A percentile compares a stretch with the other conserved stretches of the same genome.
These are phyloP conservation scores for Striga hermonthica DNA, from an alignment of 305 asterid genomes.

Conservation along the genomic window DNA sequence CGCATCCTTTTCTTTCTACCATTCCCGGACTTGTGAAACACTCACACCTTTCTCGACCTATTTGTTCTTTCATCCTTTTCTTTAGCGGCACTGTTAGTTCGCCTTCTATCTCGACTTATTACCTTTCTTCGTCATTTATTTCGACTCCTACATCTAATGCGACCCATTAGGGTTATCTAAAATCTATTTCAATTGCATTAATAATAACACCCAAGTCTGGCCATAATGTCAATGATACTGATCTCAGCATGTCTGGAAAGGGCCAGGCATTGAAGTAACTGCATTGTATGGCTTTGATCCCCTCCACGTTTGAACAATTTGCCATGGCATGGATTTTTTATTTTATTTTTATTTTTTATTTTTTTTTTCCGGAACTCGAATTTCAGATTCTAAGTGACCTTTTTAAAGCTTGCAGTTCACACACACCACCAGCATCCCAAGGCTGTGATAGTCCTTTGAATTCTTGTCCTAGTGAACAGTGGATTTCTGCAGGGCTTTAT, in stretches of 20 bases:
- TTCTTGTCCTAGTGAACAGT: not conserved
- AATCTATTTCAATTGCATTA: too few species aligned
- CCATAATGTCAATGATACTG: not conserved
- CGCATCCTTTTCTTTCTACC: too few species aligned
- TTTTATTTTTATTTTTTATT: not conserved
- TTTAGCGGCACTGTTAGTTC: not conserved
- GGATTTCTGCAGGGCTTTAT: slow-evolving; percentile 7
- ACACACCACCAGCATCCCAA: not conserved
- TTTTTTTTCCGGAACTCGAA: not conserved
- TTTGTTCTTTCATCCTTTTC: not conserved
- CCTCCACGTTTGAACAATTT: not conserved
- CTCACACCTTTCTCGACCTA: not conserved
- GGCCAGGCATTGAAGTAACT: not conserved
- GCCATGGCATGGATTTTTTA: not conserved
- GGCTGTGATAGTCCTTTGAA: slow-evolving; percentile 3
- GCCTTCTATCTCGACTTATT: not conserved
- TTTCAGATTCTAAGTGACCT: not conserved
- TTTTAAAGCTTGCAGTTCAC: not conserved
- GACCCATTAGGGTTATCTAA: not conserved
- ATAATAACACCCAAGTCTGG: not conserved
- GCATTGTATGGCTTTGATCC: not conserved
- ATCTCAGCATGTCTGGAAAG: not conserved
- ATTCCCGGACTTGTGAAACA: not conserved
- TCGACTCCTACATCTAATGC: not conserved
- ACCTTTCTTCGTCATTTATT: not conserved